These are phyloP conservation scores for Gracilaria domingensis DNA, from an alignment of 23 red algal genomes.

Conservation along the genomic window DNA sequence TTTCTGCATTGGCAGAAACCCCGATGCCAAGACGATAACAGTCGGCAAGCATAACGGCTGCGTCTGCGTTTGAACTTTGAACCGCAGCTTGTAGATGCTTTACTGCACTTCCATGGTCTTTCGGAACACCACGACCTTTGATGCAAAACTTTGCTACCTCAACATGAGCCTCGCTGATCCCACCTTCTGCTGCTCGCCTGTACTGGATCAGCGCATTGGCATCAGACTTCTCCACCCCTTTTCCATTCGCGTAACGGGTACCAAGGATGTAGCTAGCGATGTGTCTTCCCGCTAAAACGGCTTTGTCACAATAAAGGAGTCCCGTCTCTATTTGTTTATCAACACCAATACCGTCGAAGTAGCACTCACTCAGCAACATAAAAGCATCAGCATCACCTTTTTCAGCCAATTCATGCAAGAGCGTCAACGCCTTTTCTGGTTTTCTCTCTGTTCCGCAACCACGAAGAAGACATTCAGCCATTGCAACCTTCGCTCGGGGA, in stretches of 20 bases:
- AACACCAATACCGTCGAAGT: constrained; percentile 48
- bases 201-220: constrained; percentile 22
- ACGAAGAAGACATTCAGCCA: constrained; percentile 46
- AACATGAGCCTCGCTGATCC: constrained; percentile 23
- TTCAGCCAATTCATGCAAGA: constrained; percentile 22
- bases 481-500: constrained; percentile 43
- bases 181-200: constrained; percentile 33
- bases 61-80: background rate
- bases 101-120: constrained; percentile 19
- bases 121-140: constrained; percentile 16
- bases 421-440: constrained; percentile 3
- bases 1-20: constrained; percentile 12
- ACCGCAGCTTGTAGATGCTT: constrained; percentile 34
- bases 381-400: constrained; percentile 20
- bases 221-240: constrained; percentile 23
- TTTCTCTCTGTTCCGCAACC: constrained; percentile 9
- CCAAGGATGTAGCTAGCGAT: constrained; percentile 51
- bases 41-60: constrained; percentile 46
- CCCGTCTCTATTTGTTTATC: constrained; percentile 27
- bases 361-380: constrained; percentile 49
- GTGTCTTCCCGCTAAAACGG: constrained; percentile 26
- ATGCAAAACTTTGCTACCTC: constrained; percentile 51
- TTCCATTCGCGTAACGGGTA: constrained; percentile 47
- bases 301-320: constrained; percentile 31
- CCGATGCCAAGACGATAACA: constrained; percentile 46